phyloP scores from a whole-genome alignment of 1,139 yeast genomes.

The Scheffersomyces parashehatae region DNA sequence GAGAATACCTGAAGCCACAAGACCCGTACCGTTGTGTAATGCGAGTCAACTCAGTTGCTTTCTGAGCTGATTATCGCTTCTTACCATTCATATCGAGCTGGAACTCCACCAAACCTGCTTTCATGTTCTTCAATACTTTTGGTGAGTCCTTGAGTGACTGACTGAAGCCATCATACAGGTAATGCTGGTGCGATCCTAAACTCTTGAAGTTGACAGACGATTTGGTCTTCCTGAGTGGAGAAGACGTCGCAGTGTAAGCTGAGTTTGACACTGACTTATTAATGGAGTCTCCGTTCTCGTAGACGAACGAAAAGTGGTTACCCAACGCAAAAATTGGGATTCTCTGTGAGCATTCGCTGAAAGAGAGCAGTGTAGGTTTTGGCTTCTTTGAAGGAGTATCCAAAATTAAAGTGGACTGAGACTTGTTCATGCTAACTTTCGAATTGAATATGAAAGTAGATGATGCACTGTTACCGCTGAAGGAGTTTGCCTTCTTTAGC shows the following conservation, averaged over 20 bases:
- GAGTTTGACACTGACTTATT: slow-evolving; percentile 2
- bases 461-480: slow-evolving; percentile 8
- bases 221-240: slow-evolving; percentile 15
- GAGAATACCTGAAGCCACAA: background rate
- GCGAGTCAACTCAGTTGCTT: background rate
- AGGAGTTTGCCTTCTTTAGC: slow-evolving; percentile 15
- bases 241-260: slow-evolving; percentile 1
- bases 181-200: slow-evolving; percentile 11
- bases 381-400: slow-evolving; percentile 7
- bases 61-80: background rate
- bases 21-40: background rate
- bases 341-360: slow-evolving; percentile 29
- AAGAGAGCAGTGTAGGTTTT: slow-evolving; percentile 18
- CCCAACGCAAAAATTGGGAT: slow-evolving; percentile 20
- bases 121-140: slow-evolving; percentile 29
- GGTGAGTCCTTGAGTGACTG: slow-evolving; percentile 10
- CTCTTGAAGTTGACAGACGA: slow-evolving; percentile 13
- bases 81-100: slow-evolving; percentile 25
- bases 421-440: background rate
- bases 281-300: slow-evolving; percentile 17
- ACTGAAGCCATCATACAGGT: slow-evolving; percentile 10
- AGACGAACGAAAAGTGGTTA: slow-evolving; percentile 19
- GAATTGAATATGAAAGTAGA: slow-evolving; percentile 1
- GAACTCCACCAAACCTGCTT: slow-evolving; percentile 40
- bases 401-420: background rate